A percentile compares a stretch with the other conserved stretches of the same genome.
Evolutionary conservation across 306 rosid species (phyloP).

Genomic region (Oemleria cerasiformis): DNA sequence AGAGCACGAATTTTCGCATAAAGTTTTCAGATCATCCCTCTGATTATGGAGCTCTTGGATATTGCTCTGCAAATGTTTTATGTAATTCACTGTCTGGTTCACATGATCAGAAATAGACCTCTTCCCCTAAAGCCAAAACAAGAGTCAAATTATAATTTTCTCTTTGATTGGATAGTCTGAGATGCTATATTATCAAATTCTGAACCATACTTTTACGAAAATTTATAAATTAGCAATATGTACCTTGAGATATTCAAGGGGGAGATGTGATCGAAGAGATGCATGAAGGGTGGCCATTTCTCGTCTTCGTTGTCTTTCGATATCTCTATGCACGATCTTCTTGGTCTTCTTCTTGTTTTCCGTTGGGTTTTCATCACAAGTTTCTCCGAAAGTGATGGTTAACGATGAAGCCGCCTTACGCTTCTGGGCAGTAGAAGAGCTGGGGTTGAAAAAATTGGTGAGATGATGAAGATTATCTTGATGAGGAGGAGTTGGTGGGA

Average conservation of each 20-base stretch:
- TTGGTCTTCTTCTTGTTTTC: constrained; percentile 19
- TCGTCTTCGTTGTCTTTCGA: constrained; percentile 49
- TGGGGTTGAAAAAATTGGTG: neutral
- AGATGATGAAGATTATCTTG: neutral
- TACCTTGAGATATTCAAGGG: constrained; percentile 41
- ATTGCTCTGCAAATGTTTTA: constrained; percentile 30
- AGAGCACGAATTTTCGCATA: neutral
- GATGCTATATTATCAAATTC: neutral
- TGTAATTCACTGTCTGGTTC: constrained; percentile 37
- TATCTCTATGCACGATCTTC: constrained; percentile 39
- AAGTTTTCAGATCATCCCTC: constrained; percentile 32
- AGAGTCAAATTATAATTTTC: no score
- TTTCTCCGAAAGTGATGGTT: neutral
- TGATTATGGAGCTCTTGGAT: constrained; percentile 24
- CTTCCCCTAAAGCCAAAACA: constrained; percentile 34
- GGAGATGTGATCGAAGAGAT: constrained; percentile 34
- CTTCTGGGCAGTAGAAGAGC: neutral
- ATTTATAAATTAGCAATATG: no score
- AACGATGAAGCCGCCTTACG: constrained; percentile 4
- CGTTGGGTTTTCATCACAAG: constrained; percentile 4
- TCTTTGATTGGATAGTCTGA: neutral
- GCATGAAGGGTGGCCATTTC: constrained; percentile 46
- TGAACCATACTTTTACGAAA: no score
- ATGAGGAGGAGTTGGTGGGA: constrained; percentile 17
- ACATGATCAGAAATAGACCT: constrained; percentile 50